Percentiles rank a stretch among this genome's conserved stretches.
Evolutionary conservation across 345 rosid species (phyloP).

Genomic region (Rubroshorea leprosula): DNA sequence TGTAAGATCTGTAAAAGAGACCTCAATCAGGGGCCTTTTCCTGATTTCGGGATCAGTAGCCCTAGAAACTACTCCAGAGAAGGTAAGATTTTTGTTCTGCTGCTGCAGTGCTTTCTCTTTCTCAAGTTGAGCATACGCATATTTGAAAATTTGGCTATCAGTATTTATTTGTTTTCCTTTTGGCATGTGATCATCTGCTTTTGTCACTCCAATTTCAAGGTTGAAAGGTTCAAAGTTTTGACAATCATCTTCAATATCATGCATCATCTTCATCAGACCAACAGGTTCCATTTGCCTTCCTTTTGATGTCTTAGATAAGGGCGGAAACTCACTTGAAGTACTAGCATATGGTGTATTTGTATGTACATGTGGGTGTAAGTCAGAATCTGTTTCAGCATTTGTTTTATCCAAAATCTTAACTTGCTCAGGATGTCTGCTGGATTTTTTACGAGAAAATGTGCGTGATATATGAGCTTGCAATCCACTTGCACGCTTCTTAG

Average conservation of each 20-base stretch:
- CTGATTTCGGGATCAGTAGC: constrained; percentile 49
- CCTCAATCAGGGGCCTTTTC: constrained; percentile 70
- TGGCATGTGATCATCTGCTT: constrained; percentile 25
- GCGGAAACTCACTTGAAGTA: constrained; percentile 21
- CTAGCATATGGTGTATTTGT: constrained; percentile 1
- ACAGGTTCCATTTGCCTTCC: constrained; percentile 34
- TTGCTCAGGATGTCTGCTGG: constrained; percentile 24
- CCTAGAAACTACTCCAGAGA: constrained; percentile 68
- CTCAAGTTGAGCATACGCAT: constrained; percentile 75
- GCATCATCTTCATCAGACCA: constrained; percentile 23
- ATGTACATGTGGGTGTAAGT: constrained; percentile 29
- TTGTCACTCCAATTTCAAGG: constrained; percentile 24
- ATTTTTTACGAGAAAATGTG: constrained; percentile 51
- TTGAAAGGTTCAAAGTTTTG: constrained; percentile 26
- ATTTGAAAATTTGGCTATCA: constrained; percentile 65
- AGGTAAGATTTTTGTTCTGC: constrained; percentile 49
- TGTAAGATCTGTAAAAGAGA: constrained; percentile 67
- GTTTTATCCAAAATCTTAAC: constrained; percentile 38
- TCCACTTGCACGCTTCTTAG: constrained; percentile 61
- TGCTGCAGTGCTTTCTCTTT: constrained; percentile 72
- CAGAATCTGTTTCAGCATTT: constrained; percentile 31
- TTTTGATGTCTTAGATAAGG: constrained; percentile 22
- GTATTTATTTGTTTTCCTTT: constrained; percentile 45
- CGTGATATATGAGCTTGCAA: constrained; percentile 57
- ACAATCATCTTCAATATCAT: constrained; percentile 43